Percentiles rank a stretch among this genome's conserved stretches.
These are phyloP conservation scores for Salix koriyanagi DNA, from an alignment of 345 rosid species.

Conservation along the genomic window DNA sequence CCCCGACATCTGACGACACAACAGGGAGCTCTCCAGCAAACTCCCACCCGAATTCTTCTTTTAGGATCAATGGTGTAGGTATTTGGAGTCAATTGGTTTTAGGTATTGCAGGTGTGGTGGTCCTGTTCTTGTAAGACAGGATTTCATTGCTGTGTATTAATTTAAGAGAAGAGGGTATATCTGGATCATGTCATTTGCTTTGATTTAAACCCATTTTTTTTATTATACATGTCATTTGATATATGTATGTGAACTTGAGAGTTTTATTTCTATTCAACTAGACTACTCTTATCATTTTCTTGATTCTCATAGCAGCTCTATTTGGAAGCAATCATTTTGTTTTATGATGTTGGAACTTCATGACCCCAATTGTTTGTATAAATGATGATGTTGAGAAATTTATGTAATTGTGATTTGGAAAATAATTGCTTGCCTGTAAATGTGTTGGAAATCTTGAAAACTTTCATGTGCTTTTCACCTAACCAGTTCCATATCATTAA, in stretches of 20 bases:
- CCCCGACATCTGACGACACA: slow-evolving; percentile 45
- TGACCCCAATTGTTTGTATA: neutral
- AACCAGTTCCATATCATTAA: too few relatives aligned
- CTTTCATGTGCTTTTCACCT: too few relatives aligned
- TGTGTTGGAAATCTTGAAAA: neutral
- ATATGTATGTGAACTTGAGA: neutral
- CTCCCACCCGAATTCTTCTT: slow-evolving; percentile 37
- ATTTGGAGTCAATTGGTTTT: slow-evolving; percentile 35
- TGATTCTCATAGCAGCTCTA: neutral
- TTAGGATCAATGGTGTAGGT: slow-evolving; percentile 24
- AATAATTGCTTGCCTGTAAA: neutral
- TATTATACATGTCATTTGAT: slow-evolving; percentile 7
- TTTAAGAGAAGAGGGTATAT: slow-evolving; percentile 2
- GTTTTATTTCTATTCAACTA: neutral
- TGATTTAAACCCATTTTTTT: slow-evolving; percentile 16
- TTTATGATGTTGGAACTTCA: neutral
- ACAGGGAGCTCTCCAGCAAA: slow-evolving; percentile 16
- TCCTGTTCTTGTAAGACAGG: slow-evolving; percentile 44
- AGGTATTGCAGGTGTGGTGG: slow-evolving; percentile 40
- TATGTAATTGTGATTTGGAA: neutral
- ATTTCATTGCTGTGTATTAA: neutral
- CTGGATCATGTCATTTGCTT: slow-evolving; percentile 9
- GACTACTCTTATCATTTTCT: neutral
- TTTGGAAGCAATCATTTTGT: neutral
- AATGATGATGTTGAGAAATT: neutral